Base-by-base conservation (phyloP, 176 grass and related monocot species). In the Oryza coarctata region DNA sequence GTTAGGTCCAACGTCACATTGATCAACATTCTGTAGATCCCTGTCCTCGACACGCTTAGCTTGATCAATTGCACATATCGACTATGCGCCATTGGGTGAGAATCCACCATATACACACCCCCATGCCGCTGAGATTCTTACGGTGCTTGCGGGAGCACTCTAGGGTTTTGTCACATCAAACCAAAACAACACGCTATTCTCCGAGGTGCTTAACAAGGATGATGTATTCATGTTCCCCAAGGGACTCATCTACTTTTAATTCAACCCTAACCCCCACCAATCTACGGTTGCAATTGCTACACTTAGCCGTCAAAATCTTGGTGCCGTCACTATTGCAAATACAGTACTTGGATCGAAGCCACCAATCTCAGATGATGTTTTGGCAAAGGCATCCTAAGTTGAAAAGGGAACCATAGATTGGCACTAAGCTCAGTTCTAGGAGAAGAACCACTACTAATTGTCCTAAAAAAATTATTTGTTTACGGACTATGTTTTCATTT, bases 131-230 rank as follows among this genome's bases (percentile, higher is more conserved):
- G 79, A 87, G 39, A 67, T 87, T 0, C 30, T 82, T 17, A 76
- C 77, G 0, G 71, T 87, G 4, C 68, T 87, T 1, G 76, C 82
- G 13, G 85, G 78, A 0, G 63, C 74, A 1, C 45, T 85, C 45
- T 72, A 85, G 0, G 65, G 83, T 9, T 85, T 85, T 22, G 40
- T 85, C 9, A 85, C 83, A 1, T 79, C 83, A 0, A 76, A 65
- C 32, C 38, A 13, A 17, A 40, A 77, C 22, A 61, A 50, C 45
- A 50, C 71, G 45, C 74, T 85, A 13, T 68, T 85, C 4, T 32
- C 83, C 0, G 79, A 78, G 73, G 74, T 63, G 63, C 63, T 82
- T 6, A 68, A 75, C 31, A 87, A 87, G 58, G 86, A 74, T 74
- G 79, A 80, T 5, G 65, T 80, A 0, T 80, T 80, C 0, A 32